phyloP scores from a whole-genome alignment of 148 eudicot species.

The Silene conica region DNA sequence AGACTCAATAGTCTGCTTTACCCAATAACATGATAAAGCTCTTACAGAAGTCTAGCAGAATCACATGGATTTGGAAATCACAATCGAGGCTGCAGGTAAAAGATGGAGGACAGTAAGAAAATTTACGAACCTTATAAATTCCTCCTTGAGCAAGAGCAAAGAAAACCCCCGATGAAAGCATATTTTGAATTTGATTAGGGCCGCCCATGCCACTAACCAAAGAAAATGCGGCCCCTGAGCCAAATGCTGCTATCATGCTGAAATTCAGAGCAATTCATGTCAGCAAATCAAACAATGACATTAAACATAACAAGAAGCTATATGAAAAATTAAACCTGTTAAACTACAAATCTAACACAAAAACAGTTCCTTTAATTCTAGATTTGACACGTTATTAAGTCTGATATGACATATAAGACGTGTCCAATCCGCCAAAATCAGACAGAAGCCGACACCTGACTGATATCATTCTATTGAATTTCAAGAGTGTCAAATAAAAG shows the following conservation, averaged over 20 bases:
- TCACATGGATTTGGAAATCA: too few species aligned
- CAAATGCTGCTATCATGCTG: slow-evolving; percentile 97
- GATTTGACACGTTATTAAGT: background rate
- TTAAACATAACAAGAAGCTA: background rate
- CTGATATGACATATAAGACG: background rate
- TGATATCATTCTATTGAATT: background rate
- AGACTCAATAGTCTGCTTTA: background rate
- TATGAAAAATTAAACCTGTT: background rate
- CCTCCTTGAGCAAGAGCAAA: slow-evolving; percentile 96
- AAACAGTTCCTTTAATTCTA: background rate
- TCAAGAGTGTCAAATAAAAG: background rate
- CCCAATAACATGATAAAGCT: background rate
- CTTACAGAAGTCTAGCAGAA: background rate
- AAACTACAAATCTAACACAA: background rate
- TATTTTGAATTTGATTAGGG: slow-evolving; percentile 67
- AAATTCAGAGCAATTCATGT: slow-evolving; percentile 15
- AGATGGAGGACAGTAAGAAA: too few species aligned
- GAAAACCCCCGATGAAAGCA: slow-evolving; percentile 67
- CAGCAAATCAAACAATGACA: background rate
- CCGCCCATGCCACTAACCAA: slow-evolving; percentile 96
- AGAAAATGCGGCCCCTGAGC: slow-evolving; percentile 87
- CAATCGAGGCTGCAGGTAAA: too few species aligned
- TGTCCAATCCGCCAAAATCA: background rate
- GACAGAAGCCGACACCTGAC: background rate
- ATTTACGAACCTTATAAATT: slow-evolving; percentile 58